Evolutionary conservation across 371 early-diverging fungal genomes (phyloP).

Genomic region (Apophysomyces ossiformis): DNA sequence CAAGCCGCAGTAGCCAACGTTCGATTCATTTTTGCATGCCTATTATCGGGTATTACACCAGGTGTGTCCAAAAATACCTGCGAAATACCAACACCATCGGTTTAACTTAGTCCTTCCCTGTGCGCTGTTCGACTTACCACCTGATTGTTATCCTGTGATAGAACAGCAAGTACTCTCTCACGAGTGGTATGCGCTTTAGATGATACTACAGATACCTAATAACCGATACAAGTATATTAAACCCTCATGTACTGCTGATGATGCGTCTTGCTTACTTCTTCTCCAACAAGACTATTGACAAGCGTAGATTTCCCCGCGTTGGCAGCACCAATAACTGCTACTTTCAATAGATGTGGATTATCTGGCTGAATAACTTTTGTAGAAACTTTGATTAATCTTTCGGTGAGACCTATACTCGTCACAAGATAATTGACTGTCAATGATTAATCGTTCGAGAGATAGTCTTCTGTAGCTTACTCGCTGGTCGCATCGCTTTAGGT

Average conservation of each 20-base stretch:
- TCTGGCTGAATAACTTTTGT: constrained; percentile 62
- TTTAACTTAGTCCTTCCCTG: background rate
- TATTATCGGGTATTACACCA: constrained; percentile 53
- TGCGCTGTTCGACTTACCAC: constrained; percentile 36
- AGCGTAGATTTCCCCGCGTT: constrained; percentile 86
- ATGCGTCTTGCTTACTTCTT: constrained; percentile 21
- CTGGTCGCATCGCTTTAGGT: constrained; percentile 9
- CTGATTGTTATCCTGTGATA: constrained; percentile 63
- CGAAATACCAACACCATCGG: background rate
- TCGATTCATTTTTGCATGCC: constrained; percentile 57
- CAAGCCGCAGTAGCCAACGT: constrained; percentile 75
- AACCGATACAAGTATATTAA: background rate
- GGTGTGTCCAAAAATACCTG: constrained; percentile 70
- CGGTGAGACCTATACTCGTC: constrained; percentile 24
- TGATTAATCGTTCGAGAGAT: background rate
- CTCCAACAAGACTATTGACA: constrained; percentile 68
- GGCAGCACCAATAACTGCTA: constrained; percentile 76
- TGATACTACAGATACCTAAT: constrained; percentile 69
- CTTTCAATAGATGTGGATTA: constrained; percentile 63
- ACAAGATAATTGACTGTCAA: background rate
- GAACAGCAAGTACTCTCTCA: constrained; percentile 60
- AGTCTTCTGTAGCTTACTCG: background rate
- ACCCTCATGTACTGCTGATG: too few species aligned
- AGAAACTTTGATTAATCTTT: constrained; percentile 43
- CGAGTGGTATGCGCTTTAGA: constrained; percentile 80